Evolutionary conservation across 2,329 filamentous ascomycete species (phyloP), one percentile per base, ranked within the genome.

Genomic region (Chaetomiaceae sp.): DNA sequence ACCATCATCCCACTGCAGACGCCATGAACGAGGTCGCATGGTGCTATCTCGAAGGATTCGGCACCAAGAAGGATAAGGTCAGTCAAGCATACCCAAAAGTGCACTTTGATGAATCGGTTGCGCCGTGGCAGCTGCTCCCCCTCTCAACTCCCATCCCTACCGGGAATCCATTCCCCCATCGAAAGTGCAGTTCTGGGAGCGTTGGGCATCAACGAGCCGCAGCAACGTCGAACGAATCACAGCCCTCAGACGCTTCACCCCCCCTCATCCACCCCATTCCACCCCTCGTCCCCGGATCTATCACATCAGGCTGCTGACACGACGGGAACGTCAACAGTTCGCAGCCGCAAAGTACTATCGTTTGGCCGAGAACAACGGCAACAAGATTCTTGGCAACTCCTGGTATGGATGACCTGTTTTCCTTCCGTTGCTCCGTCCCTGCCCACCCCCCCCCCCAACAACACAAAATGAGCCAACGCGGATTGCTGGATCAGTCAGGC

Each of bases 41-140:
- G 88, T 98, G 93, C 71, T 97, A 93, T 74, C 68, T 94, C 22
- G 86, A 96, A 63, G 93, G 93, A n/a, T 95, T 95, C 67, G 93
- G 93, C 27, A 91, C 89, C 62, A 93, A 89, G 67, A 98, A 97
- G 67, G 90, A 98, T 73, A 97, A 95, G 86, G 91, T 96, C 75
- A 68, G 87, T 50, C 22, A 24, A 9, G 9, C 15, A 6, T n/a
- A 7, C 18, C 10, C 11, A 11, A 15, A 12, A 18, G 2, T 54
- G 15, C 27, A n/a, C 14, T n/a, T 32, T 7, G 12, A 6, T n/a
- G 29, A 9, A 24, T 9, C 22, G 22, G 22, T 24, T 24, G 22
- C 9, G 22, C 22, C 5, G n/a, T n/a, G n/a, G n/a, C n/a, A n/a
- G n/a, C n/a, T n/a, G n/a, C n/a, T n/a, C n/a, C n/a, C n/a, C n/a